phyloP scores from a whole-genome alignment of 768 basidiomycete genomes.

The Phanerochaete carnosa region DNA sequence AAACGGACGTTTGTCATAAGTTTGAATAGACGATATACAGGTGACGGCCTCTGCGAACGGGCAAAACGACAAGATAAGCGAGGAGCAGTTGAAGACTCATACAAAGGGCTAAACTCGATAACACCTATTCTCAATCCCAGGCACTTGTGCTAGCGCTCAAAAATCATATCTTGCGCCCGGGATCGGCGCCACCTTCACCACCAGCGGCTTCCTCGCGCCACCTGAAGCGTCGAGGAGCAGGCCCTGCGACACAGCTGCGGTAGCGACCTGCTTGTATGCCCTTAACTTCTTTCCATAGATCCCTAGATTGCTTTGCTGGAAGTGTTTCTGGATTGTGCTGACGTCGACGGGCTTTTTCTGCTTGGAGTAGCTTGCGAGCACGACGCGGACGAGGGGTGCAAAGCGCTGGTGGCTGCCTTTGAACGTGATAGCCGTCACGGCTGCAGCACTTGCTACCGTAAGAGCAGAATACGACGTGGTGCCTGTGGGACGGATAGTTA shows the following conservation, averaged over 20 bases:
- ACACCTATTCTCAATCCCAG: too few relatives aligned
- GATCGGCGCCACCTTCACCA: not conserved
- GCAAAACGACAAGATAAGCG: too few relatives aligned
- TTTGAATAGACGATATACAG: too few relatives aligned
- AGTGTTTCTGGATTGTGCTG: not conserved
- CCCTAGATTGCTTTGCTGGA: not conserved
- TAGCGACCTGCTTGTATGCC: not conserved
- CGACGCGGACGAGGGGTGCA: not conserved
- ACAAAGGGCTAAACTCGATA: too few relatives aligned
- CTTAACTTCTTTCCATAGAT: not conserved
- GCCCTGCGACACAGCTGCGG: not conserved
- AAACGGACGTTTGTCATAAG: too few relatives aligned
- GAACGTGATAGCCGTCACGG: not conserved
- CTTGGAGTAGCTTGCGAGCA: not conserved
- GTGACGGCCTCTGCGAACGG: too few relatives aligned
- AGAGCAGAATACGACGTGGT: not conserved
- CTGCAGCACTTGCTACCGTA: not conserved
- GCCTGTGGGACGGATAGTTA: too few relatives aligned
- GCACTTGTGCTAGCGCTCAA: not conserved
- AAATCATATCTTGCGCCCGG: not conserved
- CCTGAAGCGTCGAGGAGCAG: not conserved
- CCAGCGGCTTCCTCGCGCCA: not conserved
- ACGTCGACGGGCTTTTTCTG: not conserved
- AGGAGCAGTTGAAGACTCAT: too few relatives aligned
- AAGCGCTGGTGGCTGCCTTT: not conserved